Evolutionary conservation across 2,329 filamentous ascomycete species (phyloP).

Genomic region (Trichoderma polysporum): DNA sequence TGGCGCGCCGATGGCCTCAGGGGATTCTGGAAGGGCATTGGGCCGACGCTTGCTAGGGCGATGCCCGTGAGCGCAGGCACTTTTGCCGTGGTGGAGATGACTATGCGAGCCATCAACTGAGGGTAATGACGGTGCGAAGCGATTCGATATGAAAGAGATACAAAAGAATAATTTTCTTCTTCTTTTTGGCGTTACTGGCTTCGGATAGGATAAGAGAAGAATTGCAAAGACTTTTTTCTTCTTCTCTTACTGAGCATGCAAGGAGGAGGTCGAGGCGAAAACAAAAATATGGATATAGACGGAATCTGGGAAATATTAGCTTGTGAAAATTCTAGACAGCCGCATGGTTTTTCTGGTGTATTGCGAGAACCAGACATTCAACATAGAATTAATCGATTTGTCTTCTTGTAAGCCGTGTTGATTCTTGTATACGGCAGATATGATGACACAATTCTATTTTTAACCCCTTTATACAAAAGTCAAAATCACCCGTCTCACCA

Average conservation of each 20-base stretch:
- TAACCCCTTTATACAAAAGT: neutral
- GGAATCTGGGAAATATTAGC: neutral
- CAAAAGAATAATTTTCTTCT: too few relatives aligned
- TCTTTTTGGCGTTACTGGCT: conserved; percentile 11
- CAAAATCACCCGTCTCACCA: conserved; percentile 30
- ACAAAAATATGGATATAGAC: conserved; percentile 4
- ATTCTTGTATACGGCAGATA: neutral
- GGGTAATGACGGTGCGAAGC: neutral
- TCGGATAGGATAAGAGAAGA: neutral
- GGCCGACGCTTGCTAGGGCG: conserved; percentile 84
- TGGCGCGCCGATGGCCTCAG: conserved; percentile 71
- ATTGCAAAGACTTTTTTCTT: too few relatives aligned
- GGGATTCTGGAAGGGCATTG: conserved; percentile 95
- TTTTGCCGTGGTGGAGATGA: conserved; percentile 78
- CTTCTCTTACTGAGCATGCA: neutral
- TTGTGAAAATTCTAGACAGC: conserved; percentile 1
- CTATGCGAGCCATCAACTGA: conserved; percentile 60
- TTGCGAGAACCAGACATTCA: conserved; percentile 6
- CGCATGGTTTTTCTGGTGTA: neutral
- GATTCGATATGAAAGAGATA: neutral
- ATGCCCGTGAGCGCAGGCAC: conserved; percentile 99
- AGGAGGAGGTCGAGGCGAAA: neutral
- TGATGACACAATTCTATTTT: neutral
- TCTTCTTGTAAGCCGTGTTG: neutral
- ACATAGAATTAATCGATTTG: neutral